A percentile compares a stretch with the other conserved stretches of the same genome.
Conservation (phyloP, 2,329 filamentous ascomycete species). For the Ophiostoma populinum region DNA sequence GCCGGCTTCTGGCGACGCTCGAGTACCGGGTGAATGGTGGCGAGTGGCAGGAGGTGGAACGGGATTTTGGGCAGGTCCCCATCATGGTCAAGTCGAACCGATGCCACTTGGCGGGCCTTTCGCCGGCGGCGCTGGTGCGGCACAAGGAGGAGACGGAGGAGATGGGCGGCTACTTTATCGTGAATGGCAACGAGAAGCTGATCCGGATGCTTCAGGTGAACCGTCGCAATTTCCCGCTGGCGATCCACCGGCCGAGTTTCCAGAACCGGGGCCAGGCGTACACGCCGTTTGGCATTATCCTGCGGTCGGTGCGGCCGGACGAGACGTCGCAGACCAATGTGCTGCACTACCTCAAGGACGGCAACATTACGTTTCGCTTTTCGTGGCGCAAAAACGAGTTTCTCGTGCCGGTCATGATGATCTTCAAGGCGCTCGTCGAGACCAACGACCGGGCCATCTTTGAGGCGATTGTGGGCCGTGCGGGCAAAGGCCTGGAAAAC, state of each 20-base stretch:
- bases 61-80: constrained; percentile 77
- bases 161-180: constrained; percentile 88
- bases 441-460: constrained; percentile 96
- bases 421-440: constrained; percentile 84
- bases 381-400: constrained; percentile 97
- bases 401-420: constrained; percentile 90
- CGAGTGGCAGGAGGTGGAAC: constrained; percentile 62
- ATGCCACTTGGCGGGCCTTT: constrained; percentile 77
- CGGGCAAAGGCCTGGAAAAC: constrained; percentile 59
- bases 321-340: constrained; percentile 97
- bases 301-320: constrained; percentile 86
- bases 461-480: constrained; percentile 70
- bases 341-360: constrained; percentile 86
- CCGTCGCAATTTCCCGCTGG: constrained; percentile 86
- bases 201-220: constrained; percentile 84
- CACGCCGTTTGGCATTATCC: constrained; percentile 76
- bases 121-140: constrained; percentile 65
- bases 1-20: constrained; percentile 65
- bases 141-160: constrained; percentile 94
- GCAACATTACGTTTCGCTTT: constrained; percentile 92
- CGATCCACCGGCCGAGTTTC: constrained; percentile 83
- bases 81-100: constrained; percentile 90
- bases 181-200: constrained; percentile 95
- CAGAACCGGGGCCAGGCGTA: constrained; percentile 72
- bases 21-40: constrained; percentile 79